These are phyloP conservation scores for Zychaea mexicana DNA, from an alignment of 371 early-diverging fungal species.

Conservation along the genomic window DNA sequence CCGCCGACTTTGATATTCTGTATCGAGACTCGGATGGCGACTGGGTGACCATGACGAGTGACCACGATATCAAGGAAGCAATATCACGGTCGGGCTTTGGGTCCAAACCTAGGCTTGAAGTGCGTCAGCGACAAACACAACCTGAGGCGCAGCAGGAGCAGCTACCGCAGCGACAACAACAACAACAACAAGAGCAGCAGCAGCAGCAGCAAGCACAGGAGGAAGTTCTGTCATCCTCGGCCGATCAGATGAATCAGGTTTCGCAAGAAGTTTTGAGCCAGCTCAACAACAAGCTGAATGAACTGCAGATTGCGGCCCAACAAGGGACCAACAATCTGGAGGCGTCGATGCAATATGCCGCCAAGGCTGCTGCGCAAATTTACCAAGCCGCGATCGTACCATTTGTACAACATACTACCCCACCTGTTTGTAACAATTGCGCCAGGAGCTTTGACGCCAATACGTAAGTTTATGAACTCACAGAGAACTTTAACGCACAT, in stretches of 20 bases:
- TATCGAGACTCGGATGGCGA: not conserved
- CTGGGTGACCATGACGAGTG: not conserved
- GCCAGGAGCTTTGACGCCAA: not conserved
- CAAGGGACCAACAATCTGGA: not conserved
- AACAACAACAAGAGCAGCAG: not conserved
- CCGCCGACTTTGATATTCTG: not conserved
- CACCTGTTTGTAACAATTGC: not conserved
- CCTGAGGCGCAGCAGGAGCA: not conserved
- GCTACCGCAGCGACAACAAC: not conserved
- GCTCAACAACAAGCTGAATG: not conserved
- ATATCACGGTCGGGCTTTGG: not conserved
- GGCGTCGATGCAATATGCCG: not conserved
- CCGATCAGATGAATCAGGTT: not conserved
- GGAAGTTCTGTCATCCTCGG: not conserved
- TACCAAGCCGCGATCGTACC: not conserved
- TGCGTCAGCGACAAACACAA: not conserved
- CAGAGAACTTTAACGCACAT: too few species aligned
- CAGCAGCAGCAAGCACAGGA: not conserved
- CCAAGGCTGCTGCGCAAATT: slow-evolving; percentile 1
- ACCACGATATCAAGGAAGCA: not conserved
- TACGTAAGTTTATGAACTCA: not conserved
- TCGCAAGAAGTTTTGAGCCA: not conserved
- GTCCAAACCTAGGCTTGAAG: not conserved
- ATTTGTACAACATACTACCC: not conserved
- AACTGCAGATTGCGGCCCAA: not conserved